A percentile compares a stretch with the other conserved stretches of the same genome.
These are phyloP conservation scores for Colletotrichum destructivum DNA, from an alignment of 2,329 filamentous ascomycete genomes.

Conservation along the genomic window DNA sequence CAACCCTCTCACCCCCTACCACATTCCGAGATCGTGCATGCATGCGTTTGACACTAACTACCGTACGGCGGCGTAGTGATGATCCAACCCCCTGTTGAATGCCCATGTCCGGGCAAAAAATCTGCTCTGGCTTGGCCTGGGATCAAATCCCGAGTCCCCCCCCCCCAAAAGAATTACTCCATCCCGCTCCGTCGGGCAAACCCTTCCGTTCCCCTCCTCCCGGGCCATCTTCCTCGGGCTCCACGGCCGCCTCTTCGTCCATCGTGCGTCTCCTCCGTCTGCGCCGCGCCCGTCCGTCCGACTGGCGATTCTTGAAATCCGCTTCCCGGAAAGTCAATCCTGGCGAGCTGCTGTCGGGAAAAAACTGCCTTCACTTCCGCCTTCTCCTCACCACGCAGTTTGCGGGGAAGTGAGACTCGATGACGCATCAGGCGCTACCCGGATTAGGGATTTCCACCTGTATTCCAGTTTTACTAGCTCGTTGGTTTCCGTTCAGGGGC, in stretches of 20 bases:
- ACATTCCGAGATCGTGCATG: constrained; percentile 2
- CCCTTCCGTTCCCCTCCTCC: constrained; percentile 3
- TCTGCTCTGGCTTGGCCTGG: too few relatives aligned
- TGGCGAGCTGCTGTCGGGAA: background rate
- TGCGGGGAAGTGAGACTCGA: constrained; percentile 25
- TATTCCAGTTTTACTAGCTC: background rate
- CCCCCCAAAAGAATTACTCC: constrained; percentile 4
- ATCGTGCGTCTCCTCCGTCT: background rate
- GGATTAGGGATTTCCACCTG: too few relatives aligned
- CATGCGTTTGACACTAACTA: constrained; percentile 3
- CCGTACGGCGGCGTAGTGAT: constrained; percentile 11
- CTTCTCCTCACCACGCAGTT: background rate
- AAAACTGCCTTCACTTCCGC: background rate
- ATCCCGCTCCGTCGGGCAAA: constrained; percentile 38
- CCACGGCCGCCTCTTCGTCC: background rate
- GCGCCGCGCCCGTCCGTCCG: too few relatives aligned
- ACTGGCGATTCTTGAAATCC: too few relatives aligned
- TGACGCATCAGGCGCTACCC: constrained; percentile 19
- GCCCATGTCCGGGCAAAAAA: too few relatives aligned
- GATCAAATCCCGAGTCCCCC: constrained; percentile 7
- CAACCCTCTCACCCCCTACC: too few relatives aligned
- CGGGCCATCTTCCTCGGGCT: background rate
- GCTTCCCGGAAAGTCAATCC: too few relatives aligned
- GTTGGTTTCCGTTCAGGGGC: background rate
- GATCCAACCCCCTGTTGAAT: too few relatives aligned